phyloP scores from a whole-genome alignment of 2,329 filamentous ascomycete species.

The Zarea fungicola region DNA sequence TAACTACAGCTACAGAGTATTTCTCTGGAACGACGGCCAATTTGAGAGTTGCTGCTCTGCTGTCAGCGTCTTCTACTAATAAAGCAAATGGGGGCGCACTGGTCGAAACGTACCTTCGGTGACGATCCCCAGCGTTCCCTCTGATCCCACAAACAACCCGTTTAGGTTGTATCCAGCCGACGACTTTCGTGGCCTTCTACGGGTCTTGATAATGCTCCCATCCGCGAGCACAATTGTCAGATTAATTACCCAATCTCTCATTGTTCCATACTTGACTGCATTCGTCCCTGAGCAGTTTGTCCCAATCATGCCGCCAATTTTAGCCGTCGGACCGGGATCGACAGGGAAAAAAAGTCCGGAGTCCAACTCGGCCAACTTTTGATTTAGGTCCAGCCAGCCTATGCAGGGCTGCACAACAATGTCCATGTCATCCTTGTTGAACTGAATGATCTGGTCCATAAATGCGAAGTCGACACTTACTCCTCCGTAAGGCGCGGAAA shows the following conservation, averaged over 20 bases:
- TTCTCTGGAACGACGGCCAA: constrained; percentile 71
- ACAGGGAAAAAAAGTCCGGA: constrained; percentile 85
- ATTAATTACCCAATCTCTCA: constrained; percentile 86
- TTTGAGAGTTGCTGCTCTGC: constrained; percentile 61
- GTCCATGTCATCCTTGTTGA: constrained; percentile 87
- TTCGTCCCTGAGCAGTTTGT: constrained; percentile 77
- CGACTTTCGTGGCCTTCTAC: constrained; percentile 71
- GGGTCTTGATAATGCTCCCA: constrained; percentile 73
- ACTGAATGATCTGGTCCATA: constrained; percentile 76
- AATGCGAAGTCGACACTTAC: constrained; percentile 83
- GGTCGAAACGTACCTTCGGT: constrained; percentile 58
- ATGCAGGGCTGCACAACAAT: constrained; percentile 87
- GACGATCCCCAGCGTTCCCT: constrained; percentile 75
- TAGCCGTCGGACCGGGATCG: constrained; percentile 70
- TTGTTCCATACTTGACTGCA: constrained; percentile 74
- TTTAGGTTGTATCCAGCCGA: constrained; percentile 82
- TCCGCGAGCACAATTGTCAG: constrained; percentile 76
- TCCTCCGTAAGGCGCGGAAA: constrained; percentile 79
- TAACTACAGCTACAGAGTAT: constrained; percentile 72
- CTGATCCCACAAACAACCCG: constrained; percentile 71
- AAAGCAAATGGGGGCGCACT: neutral
- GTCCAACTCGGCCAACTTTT: constrained; percentile 59
- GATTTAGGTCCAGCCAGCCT: constrained; percentile 87
- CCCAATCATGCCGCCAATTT: constrained; percentile 78
- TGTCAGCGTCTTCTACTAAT: neutral